These are phyloP conservation scores for Grosmannia clavigera DNA, from an alignment of 2,329 filamentous ascomycete genomes.

Conservation along the genomic window DNA sequence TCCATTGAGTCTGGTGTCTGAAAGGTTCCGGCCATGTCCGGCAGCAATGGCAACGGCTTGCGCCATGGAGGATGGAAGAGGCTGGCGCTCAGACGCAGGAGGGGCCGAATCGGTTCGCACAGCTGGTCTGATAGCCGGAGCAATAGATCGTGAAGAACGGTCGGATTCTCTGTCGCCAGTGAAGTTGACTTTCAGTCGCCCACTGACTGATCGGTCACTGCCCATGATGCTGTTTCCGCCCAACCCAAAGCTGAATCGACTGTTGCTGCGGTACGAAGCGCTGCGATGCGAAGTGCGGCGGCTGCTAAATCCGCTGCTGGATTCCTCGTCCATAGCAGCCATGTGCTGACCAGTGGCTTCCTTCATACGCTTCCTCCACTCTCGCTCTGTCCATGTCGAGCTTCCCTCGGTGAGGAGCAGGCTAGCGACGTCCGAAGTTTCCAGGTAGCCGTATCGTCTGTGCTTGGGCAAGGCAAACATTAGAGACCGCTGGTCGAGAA, in stretches of 20 bases:
- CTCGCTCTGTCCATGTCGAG: slow-evolving; percentile 65
- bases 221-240: slow-evolving; percentile 8
- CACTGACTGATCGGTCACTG: slow-evolving; percentile 6
- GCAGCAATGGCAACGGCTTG: slow-evolving; percentile 15
- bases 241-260: slow-evolving; percentile 39
- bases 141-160: slow-evolving; percentile 40
- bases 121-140: slow-evolving; percentile 25
- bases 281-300: slow-evolving; percentile 44
- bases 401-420: slow-evolving; percentile 72
- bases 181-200: slow-evolving; percentile 42
- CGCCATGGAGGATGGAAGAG: slow-evolving; percentile 19
- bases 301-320: slow-evolving; percentile 22
- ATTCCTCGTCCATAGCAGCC: slow-evolving; percentile 45
- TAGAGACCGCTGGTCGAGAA: slow-evolving; percentile 72
- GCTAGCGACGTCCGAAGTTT: slow-evolving; percentile 70
- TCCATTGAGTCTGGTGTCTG: slow-evolving; percentile 27
- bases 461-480: slow-evolving; percentile 98
- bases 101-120: slow-evolving; percentile 39
- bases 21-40: slow-evolving; percentile 33
- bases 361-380: slow-evolving; percentile 85
- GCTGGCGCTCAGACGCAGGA: slow-evolving; percentile 27
- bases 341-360: slow-evolving; percentile 75
- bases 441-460: slow-evolving; percentile 78
- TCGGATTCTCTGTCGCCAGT: slow-evolving; percentile 34
- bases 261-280: slow-evolving; percentile 46